Conservation (phyloP, 108 stramenopile species). For the Cyclotella cryptica region DNA sequence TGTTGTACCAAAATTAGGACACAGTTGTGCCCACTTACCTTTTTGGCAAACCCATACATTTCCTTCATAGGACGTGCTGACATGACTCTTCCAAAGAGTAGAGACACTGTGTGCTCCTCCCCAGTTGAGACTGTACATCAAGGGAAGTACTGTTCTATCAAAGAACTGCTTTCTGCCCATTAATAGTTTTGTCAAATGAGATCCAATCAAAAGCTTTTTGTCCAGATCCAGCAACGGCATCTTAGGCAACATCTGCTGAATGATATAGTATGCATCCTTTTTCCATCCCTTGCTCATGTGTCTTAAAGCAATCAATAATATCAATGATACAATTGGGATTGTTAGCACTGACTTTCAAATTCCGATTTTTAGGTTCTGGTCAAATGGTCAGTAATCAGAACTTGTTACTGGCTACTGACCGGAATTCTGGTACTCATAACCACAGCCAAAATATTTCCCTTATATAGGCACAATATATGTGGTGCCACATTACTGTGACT, state of each 20-base stretch:
- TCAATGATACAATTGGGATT: constrained; percentile 14
- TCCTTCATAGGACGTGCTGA: no score
- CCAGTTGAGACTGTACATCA: constrained; percentile 9
- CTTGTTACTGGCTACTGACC: no score
- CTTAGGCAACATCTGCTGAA: background rate
- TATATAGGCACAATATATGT: no score
- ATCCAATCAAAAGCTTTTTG: constrained; percentile 17
- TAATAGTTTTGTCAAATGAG: constrained; percentile 24
- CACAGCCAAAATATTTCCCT: no score
- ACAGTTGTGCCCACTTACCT: background rate
- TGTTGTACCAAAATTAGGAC: constrained; percentile 1
- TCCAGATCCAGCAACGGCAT: background rate
- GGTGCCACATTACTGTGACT: no score
- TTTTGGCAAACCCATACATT: background rate
- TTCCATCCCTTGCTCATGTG: constrained; percentile 14
- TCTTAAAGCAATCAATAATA: constrained; percentile 3
- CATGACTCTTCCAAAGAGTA: constrained; percentile 9
- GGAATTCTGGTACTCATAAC: no score
- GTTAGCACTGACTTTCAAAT: no score
- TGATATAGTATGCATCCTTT: constrained; percentile 6
- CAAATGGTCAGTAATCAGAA: no score
- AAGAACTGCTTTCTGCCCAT: constrained; percentile 29
- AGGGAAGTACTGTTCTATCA: constrained; percentile 4
- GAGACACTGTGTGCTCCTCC: constrained; percentile 17
- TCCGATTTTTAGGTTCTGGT: no score